A percentile compares a stretch with the other conserved stretches of the same genome.
These are phyloP conservation scores for Phytophthora litchii DNA, from an alignment of 352 stramenopile species.

Conservation along the genomic window DNA sequence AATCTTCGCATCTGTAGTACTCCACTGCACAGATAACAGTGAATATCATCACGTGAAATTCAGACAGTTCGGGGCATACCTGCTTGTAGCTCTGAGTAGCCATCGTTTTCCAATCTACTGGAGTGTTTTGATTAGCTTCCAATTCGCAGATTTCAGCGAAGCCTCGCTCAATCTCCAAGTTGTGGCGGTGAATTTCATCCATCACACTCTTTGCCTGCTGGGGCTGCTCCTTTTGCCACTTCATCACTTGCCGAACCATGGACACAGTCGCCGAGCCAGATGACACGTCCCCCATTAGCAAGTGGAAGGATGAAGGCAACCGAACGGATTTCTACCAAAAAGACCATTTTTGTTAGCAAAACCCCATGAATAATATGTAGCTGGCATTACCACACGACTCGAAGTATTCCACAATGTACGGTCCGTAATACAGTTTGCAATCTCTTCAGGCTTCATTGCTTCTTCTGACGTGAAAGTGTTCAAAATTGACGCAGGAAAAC, in stretches of 20 bases:
- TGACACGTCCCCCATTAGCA: constrained; percentile 96
- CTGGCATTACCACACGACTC: constrained; percentile 46
- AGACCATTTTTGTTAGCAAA: constrained; percentile 8
- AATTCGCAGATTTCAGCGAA: constrained; percentile 36
- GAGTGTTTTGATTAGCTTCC: constrained; percentile 11
- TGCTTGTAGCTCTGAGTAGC: constrained; percentile 23
- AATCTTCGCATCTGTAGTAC: constrained; percentile 32
- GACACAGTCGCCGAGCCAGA: constrained; percentile 92
- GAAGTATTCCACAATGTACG: constrained; percentile 48
- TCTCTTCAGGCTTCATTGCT: constrained; percentile 56
- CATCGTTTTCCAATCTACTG: constrained; percentile 31
- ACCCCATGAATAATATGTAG: background rate
- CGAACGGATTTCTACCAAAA: constrained; percentile 53
- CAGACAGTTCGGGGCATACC: constrained; percentile 14
- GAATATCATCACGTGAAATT: background rate
- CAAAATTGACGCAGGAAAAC: constrained; percentile 80
- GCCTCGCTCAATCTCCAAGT: constrained; percentile 40
- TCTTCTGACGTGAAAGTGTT: constrained; percentile 52
- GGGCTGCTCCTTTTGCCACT: constrained; percentile 46
- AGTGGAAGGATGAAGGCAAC: constrained; percentile 74
- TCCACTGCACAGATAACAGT: constrained; percentile 48
- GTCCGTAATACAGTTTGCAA: constrained; percentile 58
- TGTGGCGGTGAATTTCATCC: constrained; percentile 38
- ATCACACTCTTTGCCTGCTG: constrained; percentile 41
- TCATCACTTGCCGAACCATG: constrained; percentile 81